Percentiles rank a stretch among this genome's conserved stretches.
Conservation (phyloP, 1,284 basidiomycete species). For the Microbotryum lychnidis-dioicae region DNA sequence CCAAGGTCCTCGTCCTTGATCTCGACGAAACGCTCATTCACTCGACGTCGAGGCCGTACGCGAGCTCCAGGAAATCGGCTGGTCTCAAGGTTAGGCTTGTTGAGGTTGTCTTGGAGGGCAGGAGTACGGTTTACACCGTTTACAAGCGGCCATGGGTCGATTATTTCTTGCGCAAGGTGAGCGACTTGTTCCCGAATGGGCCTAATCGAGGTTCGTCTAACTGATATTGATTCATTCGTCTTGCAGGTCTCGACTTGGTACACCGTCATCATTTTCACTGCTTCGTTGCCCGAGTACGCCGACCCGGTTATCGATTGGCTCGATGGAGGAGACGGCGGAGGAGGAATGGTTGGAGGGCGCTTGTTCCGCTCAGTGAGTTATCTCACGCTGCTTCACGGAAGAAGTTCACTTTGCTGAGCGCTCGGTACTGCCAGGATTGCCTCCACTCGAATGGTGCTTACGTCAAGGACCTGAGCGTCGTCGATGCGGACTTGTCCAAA, state of each 20-base stretch:
- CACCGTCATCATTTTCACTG: conserved; percentile 96
- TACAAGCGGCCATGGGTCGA: conserved; percentile 97
- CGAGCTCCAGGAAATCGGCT: conserved; percentile 1
- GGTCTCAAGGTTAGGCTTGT: conserved; percentile 67
- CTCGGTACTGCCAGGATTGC: conserved; percentile 57
- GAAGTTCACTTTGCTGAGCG: background rate
- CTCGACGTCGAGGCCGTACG: conserved; percentile 55
- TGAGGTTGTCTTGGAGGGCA: conserved; percentile 85
- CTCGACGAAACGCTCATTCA: conserved; percentile 97
- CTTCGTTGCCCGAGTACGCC: conserved; percentile 97
- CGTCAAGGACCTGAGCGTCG: conserved; percentile 80
- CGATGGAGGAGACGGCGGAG: conserved; percentile 65
- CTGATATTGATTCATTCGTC: background rate
- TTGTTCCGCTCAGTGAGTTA: conserved; percentile 78
- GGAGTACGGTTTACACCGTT: conserved; percentile 90
- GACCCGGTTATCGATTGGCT: conserved; percentile 99
- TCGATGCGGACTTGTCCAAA: conserved; percentile 79
- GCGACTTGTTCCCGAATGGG: conserved; percentile 32
- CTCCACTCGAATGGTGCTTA: conserved; percentile 88
- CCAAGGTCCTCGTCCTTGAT: conserved; percentile 89
- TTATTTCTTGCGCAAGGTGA: conserved; percentile 85
- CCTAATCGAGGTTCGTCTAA: background rate
- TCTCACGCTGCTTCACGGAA: background rate
- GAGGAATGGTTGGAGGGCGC: conserved; percentile 71
- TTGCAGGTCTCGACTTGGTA: conserved; percentile 92